Percentiles rank a stretch among this genome's conserved stretches.
These are phyloP conservation scores for Monosporascus sp. DNA, from an alignment of 2,329 filamentous ascomycete genomes.

Conservation along the genomic window DNA sequence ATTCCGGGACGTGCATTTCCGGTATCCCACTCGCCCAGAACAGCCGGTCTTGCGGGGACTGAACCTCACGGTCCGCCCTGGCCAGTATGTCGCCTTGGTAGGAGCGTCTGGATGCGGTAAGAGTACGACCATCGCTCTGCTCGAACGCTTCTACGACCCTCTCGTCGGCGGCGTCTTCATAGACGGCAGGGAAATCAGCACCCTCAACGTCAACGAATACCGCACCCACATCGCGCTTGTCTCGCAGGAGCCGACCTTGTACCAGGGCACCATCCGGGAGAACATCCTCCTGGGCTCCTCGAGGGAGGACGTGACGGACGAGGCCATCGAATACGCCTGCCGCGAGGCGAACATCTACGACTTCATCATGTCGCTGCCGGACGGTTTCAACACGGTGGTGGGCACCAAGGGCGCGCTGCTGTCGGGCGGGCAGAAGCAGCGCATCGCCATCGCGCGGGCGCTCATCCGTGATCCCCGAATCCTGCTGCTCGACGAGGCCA, in stretches of 20 bases:
- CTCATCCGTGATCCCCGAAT: conserved; percentile 88
- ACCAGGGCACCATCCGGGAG: conserved; percentile 85
- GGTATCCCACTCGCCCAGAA: conserved; percentile 85
- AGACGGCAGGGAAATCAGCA: conserved; percentile 76
- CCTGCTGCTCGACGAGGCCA: conserved; percentile 77
- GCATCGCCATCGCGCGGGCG: conserved; percentile 87
- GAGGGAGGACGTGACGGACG: conserved; percentile 62
- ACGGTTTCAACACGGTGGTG: conserved; percentile 80
- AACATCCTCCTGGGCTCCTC: conserved; percentile 80
- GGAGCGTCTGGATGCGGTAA: conserved; percentile 95
- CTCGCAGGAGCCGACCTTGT: conserved; percentile 89
- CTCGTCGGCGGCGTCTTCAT: conserved; percentile 73
- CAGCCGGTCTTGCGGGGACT: conserved; percentile 88
- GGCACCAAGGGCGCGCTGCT: conserved; percentile 82
- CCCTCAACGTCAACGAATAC: conserved; percentile 80
- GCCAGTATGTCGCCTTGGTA: conserved; percentile 83
- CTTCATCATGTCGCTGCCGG: conserved; percentile 79
- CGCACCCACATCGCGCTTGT: conserved; percentile 80
- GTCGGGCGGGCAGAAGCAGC: conserved; percentile 90
- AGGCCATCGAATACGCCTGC: conserved; percentile 71
- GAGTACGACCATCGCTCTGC: conserved; percentile 82
- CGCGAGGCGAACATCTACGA: conserved; percentile 90
- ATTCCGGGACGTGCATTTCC: conserved; percentile 89
- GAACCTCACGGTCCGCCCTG: conserved; percentile 66
- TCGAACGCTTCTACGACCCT: conserved; percentile 94